Evolutionary conservation across 306 rosid genomes (phyloP), one percentile per base, ranked within the genome.

Genomic region (Mucuna pruriens): DNA sequence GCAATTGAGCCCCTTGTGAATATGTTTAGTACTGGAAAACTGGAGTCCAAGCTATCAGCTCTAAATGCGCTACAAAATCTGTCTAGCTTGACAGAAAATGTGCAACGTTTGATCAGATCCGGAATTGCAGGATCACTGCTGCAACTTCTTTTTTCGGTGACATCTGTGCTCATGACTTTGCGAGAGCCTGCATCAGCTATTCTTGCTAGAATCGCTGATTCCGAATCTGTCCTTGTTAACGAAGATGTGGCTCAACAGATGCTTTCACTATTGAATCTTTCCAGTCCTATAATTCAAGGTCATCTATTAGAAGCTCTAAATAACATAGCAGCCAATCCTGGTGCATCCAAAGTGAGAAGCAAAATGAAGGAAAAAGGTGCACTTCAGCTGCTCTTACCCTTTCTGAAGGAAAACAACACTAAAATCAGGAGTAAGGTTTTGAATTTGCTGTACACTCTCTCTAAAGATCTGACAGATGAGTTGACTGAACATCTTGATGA

Each of bases 141-240:
- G 51, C 97, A 92, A 78, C 97, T 94, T 55, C 98, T 94, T 45
- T 94, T 94, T 83, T 94, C 97, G 2, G 98, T 94, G 2, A 94
- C 98, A 4, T 94, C 98, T 20, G 97, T 90, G 25, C 98, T 94
- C 45, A 92, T 92, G 97, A 90, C 92, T 40, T 92, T 94, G 57
- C 85, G 98, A 7, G 98, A 94, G 83, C 97, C 98, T 15, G 97
- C 93, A 52, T 90, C 98, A 0, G 95, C 90, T 9, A 92, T 94
- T 90, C 94, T 94, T 19, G 97, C 97, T n/a, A 86, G 87, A 84
- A 88, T 94, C 25, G 94, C 97, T 55, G 80, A 90, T 69, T 91
- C 97, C 2, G 98, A 94, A 75, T 80, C 94, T 7, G 33, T 87
- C 42, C 93, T 92, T 63, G 82, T 87, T 10, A 88, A 90, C 74